Percentiles rank a stretch among this genome's conserved stretches.
Evolutionary conservation across 2,329 filamentous ascomycete genomes (phyloP).

Genomic region (Trichoderma atrobrunneum): DNA sequence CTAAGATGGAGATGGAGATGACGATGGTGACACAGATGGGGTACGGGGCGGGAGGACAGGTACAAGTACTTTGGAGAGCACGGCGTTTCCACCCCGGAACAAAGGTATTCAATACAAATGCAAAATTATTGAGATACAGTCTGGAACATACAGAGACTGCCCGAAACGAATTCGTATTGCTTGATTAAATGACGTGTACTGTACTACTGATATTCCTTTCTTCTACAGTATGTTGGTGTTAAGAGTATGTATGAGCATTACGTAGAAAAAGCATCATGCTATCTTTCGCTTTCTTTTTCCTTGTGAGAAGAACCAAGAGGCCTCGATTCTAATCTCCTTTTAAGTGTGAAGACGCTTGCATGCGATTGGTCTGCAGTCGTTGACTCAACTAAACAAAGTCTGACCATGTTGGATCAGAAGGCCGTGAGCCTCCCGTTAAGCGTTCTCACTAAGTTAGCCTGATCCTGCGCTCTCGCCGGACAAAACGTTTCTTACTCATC

Average conservation of each 20-base stretch:
- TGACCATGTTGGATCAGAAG: not conserved
- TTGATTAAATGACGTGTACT: not conserved
- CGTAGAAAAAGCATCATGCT: not conserved
- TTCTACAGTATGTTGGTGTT: not conserved
- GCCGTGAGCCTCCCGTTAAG: not conserved
- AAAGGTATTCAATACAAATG: not conserved
- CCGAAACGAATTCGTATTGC: not conserved
- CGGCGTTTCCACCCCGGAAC: rapidly evolving
- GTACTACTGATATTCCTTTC: not conserved
- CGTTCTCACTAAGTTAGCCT: not conserved
- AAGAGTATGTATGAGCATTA: not conserved
- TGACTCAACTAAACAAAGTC: not conserved
- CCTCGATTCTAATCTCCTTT: not conserved
- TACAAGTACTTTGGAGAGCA: not conserved
- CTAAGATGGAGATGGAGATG: not conserved
- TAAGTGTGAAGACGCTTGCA: not conserved
- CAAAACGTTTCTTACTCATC: not conserved
- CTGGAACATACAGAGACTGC: not conserved
- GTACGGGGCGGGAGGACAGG: not conserved
- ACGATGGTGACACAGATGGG: not conserved
- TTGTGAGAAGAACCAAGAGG: not conserved
- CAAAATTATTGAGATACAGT: not conserved
- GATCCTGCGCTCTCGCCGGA: not conserved
- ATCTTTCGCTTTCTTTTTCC: not conserved
- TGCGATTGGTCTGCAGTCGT: not conserved